phyloP scores from a whole-genome alignment of 2,329 filamentous ascomycete genomes.

The Trichoderma breve region DNA sequence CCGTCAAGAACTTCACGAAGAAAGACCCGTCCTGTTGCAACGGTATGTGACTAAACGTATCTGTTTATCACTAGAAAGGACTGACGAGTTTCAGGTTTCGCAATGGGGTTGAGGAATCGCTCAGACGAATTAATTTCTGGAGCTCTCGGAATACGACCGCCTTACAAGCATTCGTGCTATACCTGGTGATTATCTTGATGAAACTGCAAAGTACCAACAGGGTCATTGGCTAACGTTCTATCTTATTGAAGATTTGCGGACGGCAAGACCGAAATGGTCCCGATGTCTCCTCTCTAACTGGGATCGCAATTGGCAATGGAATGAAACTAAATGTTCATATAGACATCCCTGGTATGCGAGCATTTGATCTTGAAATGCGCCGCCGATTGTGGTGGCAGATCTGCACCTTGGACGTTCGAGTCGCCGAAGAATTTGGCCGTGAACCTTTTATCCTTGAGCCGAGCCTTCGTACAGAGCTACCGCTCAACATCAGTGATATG shows the following conservation, averaged over 20 bases:
- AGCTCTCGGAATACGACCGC: conserved; percentile 19
- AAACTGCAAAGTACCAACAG: too few species aligned
- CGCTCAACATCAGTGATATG: conserved; percentile 11
- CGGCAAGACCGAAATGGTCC: conserved; percentile 18
- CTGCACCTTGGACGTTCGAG: conserved; percentile 46
- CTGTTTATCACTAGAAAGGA: background rate
- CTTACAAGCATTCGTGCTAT: conserved; percentile 23
- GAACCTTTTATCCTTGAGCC: conserved; percentile 19
- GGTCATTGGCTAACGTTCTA: background rate
- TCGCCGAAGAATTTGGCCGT: conserved; percentile 52
- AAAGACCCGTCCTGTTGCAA: conserved; percentile 3
- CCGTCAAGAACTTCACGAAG: conserved; percentile 5
- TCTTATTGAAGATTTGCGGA: background rate
- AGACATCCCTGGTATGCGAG: conserved; percentile 36
- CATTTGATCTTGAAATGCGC: conserved; percentile 53
- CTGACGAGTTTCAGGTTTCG: background rate
- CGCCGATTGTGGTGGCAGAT: conserved; percentile 55
- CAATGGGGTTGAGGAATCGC: background rate
- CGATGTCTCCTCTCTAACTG: conserved; percentile 18
- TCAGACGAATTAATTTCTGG: conserved; percentile 18
- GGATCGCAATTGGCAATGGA: conserved; percentile 22
- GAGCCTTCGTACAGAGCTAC: background rate
- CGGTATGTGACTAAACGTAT: background rate
- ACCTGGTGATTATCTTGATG: conserved; percentile 15
- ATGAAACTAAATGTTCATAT: conserved; percentile 27